Evolutionary conservation across 2,329 filamentous ascomycete genomes (phyloP), one percentile per base, ranked within the genome.

Genomic region (Cercospora beticola): DNA sequence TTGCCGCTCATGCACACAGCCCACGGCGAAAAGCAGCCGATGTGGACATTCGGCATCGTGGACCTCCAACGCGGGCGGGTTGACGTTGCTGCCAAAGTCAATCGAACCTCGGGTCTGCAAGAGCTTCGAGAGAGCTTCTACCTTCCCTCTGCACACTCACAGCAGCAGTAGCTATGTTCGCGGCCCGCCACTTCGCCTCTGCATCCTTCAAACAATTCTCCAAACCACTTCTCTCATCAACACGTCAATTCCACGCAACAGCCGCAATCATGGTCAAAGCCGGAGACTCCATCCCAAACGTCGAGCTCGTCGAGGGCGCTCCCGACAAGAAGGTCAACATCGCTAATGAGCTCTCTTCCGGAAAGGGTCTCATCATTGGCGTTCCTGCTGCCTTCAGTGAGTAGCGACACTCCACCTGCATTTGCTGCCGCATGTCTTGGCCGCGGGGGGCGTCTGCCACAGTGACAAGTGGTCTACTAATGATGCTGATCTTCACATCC

Each of bases 271-370:
- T 87, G 73, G 91, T 98, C 78, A 87, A 91, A 76, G 89, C 89
- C 69, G 94, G 94, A 77, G 93, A 97, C 80, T 82, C 86, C 73
- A 85, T 98, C 65, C 95, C 94, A 56, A 83, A 89, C 80, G 82
- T 94, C 67, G 88, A 93, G 72, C 89, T 92, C 61, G 86, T 97
- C 74, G 90, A 98, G 83, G 86, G 87, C 81, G 93, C 91, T n/a
- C 94, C 94, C 0, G 93, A 92, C 70, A 96, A 93, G 64, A 95
- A 94, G 82, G 89, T 98, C 80, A 94, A 92, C 82, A 86, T 98
- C 68, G 88, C 91, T 74, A 86, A 90, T 71, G 92, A 96, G 83
- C 86, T 96, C 71, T 64, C 70, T 10, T 75, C 74, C 28, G 89
- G 87, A 72, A 91, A 92, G 77, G 93, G 92, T 67, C 82, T 97